Evolutionary conservation across 352 stramenopile genomes (phyloP), one percentile per base, ranked within the genome.

Genomic region (Phytopythium cucurbitacearum): DNA sequence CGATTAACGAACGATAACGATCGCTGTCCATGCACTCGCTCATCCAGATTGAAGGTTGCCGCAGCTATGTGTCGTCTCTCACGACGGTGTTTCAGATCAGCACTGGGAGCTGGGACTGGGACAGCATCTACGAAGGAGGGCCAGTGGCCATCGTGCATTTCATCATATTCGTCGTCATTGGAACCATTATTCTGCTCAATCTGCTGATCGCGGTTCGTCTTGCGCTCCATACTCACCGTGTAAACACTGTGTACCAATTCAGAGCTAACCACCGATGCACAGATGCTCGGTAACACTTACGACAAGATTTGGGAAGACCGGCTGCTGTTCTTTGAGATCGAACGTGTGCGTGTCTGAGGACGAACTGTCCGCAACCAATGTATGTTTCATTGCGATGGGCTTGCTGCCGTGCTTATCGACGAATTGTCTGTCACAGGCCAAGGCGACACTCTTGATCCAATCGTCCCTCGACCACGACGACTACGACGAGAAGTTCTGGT

Each of bases 201-300:
- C 53, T 91, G 33, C 65, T 93, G 7, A 76, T 93, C 33, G 82
- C 82, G 48, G 82, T 93, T 60, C 13, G 68, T 37, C 12, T 10
- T 41, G 40, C 32, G 3, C 7, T 12, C 39, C 51, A 45, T 5
- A 21, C 16, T 51, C 11, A 42, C 15, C 7, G 16, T 37, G 13
- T 16, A 3, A 28, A 15, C 46, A 7, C 45, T 37, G n/a, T 36
- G n/a, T 32, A 28, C 21, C 21, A 28, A 28, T 56, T 7, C 21
- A 9, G 7, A 49, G 36, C n/a, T 33, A 12, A 51, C 5, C 33
- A n/a, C 16, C n/a, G 21, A 28, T 28, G 21, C 21, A 28, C 21
- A 93, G 82, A 91, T 93, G 82, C 72, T 91, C 42, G 82, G 80
- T 7, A 89, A 87, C 56, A 93, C 80, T 7, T 93, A 93, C 67